Evolutionary conservation across 495 filamentous ascomycete species (phyloP).

Genomic region (Podospora pseudoanserina): DNA sequence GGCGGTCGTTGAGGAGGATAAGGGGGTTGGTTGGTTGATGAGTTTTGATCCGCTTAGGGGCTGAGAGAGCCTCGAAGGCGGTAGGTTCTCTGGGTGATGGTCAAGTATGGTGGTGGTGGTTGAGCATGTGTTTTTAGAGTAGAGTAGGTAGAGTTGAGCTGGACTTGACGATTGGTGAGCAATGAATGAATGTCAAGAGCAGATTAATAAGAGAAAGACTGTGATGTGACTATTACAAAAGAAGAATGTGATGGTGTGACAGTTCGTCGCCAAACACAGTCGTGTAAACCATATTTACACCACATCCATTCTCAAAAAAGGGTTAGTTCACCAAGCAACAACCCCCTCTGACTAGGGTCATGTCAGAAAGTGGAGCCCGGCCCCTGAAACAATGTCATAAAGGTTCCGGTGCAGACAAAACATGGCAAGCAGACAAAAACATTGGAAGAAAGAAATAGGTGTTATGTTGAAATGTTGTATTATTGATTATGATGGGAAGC

Average conservation of each 20-base stretch:
- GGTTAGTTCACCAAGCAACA: not conserved
- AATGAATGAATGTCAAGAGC: too few species aligned
- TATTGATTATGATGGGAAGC: not conserved
- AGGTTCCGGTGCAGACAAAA: not conserved
- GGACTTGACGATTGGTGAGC: too few species aligned
- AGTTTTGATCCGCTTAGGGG: not conserved
- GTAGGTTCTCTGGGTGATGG: not conserved
- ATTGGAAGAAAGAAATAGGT: not conserved
- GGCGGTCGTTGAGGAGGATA: not conserved
- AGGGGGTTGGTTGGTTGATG: not conserved
- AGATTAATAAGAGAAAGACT: too few species aligned
- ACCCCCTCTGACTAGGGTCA: not conserved
- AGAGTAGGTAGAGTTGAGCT: too few species aligned
- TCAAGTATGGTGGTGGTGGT: too few species aligned
- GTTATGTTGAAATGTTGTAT: not conserved
- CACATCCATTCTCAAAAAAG: not conserved
- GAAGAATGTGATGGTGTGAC: too few species aligned
- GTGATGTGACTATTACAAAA: too few species aligned
- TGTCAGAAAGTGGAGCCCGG: not conserved
- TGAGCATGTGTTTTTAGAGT: too few species aligned
- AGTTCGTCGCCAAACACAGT: too few species aligned
- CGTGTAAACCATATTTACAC: not conserved
- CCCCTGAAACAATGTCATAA: not conserved
- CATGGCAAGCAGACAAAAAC: not conserved
- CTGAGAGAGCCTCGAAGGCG: not conserved